phyloP scores from a whole-genome alignment of 768 basidiomycete species.

The Pleurotus citrinopileatus region DNA sequence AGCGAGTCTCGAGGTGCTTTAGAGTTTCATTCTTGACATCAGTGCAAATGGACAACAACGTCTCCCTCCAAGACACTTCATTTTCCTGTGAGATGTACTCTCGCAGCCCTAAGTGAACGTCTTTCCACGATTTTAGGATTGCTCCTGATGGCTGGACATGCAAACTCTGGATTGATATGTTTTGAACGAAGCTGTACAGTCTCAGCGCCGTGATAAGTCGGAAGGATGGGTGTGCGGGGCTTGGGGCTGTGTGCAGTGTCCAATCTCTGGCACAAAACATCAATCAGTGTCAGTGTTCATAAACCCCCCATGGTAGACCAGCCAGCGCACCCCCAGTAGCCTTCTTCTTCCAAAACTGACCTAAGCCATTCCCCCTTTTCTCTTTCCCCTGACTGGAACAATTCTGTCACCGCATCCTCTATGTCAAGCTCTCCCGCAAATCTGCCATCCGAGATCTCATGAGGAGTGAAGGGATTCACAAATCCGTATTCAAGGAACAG shows the following conservation, averaged over 20 bases:
- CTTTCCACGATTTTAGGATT: conserved; percentile 47
- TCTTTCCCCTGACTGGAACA: conserved; percentile 43
- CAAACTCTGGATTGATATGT: conserved; percentile 18
- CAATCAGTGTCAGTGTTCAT: too few relatives aligned
- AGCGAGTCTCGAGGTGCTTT: conserved; percentile 1
- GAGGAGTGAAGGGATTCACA: conserved; percentile 37
- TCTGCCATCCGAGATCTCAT: conserved; percentile 22
- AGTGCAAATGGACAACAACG: conserved; percentile 37
- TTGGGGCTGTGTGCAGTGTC: conserved; percentile 63
- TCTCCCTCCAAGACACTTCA: conserved; percentile 44
- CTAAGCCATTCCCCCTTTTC: conserved; percentile 43
- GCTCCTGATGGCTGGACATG: conserved; percentile 22
- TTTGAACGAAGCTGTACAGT: conserved; percentile 50
- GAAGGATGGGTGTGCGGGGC: conserved; percentile 75
- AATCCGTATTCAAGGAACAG: conserved; percentile 94
- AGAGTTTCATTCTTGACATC: conserved; percentile 31
- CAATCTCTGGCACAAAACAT: conserved; percentile 62
- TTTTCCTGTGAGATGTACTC: conserved; percentile 45
- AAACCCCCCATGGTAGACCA: too few relatives aligned
- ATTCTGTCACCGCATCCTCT: conserved; percentile 44
- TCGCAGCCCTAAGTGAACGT: conserved; percentile 46
- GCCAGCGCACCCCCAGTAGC: conserved; percentile 89
- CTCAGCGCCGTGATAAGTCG: conserved; percentile 71
- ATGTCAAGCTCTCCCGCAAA: conserved; percentile 61
- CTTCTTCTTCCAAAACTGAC: conserved; percentile 51